Evolutionary conservation across 306 rosid species (phyloP), one percentile per base, ranked within the genome.

Genomic region (Cicer yamashitae): DNA sequence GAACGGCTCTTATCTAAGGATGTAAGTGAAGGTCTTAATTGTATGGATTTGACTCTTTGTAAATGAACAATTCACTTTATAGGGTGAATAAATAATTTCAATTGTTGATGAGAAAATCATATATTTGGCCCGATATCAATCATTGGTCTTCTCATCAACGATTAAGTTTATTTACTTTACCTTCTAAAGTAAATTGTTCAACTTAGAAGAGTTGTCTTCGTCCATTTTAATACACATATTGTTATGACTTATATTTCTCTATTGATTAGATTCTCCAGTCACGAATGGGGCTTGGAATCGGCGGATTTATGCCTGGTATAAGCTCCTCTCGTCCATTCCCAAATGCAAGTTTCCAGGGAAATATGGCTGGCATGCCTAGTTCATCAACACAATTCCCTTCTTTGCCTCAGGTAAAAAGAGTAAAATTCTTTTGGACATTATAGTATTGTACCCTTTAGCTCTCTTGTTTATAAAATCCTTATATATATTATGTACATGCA

Each of bases 1-100:
- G 99, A 96, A 7, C 71, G 96, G 82, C 84, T 92, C 81, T 82
- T 96, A 76, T 88, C 99, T 53, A 92, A 92, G 82, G 99, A 96
- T 81, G 99, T 91, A 83, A 89, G 99, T 83, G 70, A 80, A 71
- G 67, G 8, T 71, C 60, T 79, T 40, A 45, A 45, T 20, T 10
- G 1, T 18, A 44, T 13, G 1, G 40, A 13, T 13, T 60, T 60
- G 20, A 7, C 22, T 37, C 9, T 5, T 58, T 25, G 14, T 37
- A 30, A 11, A 8, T 58, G 64, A 58, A 25, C 17, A 25, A 25
- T 58, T 58, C 64, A 58, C 41, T 25, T 11, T 25, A 30, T 39
- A 25, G 64, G 64, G 41, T 58, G 7, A 58, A 0, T 4, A 60
- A n/a, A 37, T 6, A 37, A 60, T 34, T 11, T 60, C 45, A 60